Percentiles rank a stretch among this genome's conserved stretches.
Conservation (phyloP, 192 early-diverging fungal species). For the Coemansia sp. region DNA sequence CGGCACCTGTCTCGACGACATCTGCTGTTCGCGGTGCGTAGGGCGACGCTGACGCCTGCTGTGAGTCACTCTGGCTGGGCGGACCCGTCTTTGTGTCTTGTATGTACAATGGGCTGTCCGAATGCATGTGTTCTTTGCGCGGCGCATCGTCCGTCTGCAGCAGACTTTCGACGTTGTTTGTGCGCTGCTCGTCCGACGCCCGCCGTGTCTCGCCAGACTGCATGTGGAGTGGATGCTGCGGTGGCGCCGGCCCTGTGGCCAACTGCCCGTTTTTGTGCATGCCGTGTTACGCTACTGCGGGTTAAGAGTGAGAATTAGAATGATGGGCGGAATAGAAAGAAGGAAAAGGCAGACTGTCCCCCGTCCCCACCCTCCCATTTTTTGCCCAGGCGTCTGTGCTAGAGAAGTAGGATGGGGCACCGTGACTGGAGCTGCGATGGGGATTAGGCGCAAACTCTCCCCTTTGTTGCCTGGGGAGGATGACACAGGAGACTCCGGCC, state of each 20-base stretch:
- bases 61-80: background rate
- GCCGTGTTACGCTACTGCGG: conserved; percentile 5
- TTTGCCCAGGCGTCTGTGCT: background rate
- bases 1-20: background rate
- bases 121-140: conserved; percentile 17
- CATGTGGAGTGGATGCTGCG: conserved; percentile 1
- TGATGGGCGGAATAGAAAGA: background rate
- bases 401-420: background rate
- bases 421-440: background rate
- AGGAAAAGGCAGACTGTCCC: conserved; percentile 1
- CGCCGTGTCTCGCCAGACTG: conserved; percentile 4
- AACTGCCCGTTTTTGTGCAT: conserved; percentile 53
- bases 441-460: background rate
- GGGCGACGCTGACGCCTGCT: conserved; percentile 18
- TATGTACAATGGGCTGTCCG: conserved; percentile 21
- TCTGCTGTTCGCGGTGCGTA: conserved; percentile 9
- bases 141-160: conserved; percentile 14
- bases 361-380: conserved; percentile 4
- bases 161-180: conserved; percentile 27
- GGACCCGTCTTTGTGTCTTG: background rate
- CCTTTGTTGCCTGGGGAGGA: background rate
- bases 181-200: conserved; percentile 15
- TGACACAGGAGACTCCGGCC: background rate
- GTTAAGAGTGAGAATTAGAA: background rate
- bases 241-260: conserved; percentile 13